Evolutionary conservation across 1,284 basidiomycete genomes (phyloP).

Genomic region (Cerioporus squamosus): DNA sequence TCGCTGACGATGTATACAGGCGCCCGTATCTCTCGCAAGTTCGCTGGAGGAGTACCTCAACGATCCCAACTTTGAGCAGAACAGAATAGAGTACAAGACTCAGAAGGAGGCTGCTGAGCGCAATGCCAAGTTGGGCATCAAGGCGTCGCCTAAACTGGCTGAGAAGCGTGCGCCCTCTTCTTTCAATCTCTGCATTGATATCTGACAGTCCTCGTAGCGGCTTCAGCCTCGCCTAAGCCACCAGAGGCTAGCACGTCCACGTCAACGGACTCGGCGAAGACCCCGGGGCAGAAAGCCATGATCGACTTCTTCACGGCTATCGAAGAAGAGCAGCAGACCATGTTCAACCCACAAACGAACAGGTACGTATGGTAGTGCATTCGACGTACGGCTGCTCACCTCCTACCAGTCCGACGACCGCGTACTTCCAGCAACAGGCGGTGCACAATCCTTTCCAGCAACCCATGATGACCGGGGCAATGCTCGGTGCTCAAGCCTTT

Average conservation of each 20-base stretch:
- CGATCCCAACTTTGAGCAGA: conserved; percentile 96
- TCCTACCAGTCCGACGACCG: conserved; percentile 49
- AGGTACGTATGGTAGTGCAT: conserved; percentile 43
- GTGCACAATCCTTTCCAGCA: conserved; percentile 82
- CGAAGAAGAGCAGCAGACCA: conserved; percentile 80
- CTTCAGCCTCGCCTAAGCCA: conserved; percentile 27
- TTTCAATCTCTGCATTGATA: not conserved
- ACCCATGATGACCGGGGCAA: conserved; percentile 62
- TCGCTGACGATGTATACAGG: conserved; percentile 48
- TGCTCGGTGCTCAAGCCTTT: conserved; percentile 43
- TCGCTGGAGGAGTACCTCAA: conserved; percentile 96
- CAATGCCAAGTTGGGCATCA: conserved; percentile 39
- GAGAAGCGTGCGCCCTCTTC: conserved; percentile 29
- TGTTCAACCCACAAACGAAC: conserved; percentile 68
- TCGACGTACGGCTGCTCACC: conserved; percentile 11
- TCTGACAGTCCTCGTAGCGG: conserved; percentile 17
- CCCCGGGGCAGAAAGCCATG: conserved; percentile 43
- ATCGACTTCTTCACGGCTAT: conserved; percentile 94
- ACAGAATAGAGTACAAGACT: conserved; percentile 89
- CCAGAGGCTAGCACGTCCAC: conserved; percentile 29
- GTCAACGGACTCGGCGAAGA: conserved; percentile 23
- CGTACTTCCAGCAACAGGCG: conserved; percentile 66
- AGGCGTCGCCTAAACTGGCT: conserved; percentile 29
- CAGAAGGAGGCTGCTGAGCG: conserved; percentile 82
- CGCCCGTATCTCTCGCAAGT: conserved; percentile 91